Percentiles rank a stretch among this genome's conserved stretches.
Conservation (phyloP, 352 stramenopile genomes). For the Phytophthora megakarya region DNA sequence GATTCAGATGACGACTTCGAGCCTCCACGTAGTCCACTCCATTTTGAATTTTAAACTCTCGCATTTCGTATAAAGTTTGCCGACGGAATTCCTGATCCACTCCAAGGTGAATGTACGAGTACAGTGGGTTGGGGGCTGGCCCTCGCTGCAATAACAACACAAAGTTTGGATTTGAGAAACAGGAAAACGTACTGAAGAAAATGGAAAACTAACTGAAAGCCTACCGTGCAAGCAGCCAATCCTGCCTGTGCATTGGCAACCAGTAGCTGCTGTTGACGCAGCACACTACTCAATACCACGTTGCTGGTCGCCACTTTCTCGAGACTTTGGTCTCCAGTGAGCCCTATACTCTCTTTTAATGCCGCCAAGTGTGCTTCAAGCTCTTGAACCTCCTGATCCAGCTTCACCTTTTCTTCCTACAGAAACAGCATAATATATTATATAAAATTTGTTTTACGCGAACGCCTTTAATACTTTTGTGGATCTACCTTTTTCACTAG, state of each 20-base stretch:
- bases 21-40: conserved; percentile 40
- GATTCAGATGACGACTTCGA: conserved; percentile 32
- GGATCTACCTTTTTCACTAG: conserved; percentile 22
- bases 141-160: conserved; percentile 10
- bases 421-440: no score
- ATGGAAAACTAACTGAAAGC: background rate
- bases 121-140: conserved; percentile 14
- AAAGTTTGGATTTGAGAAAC: no score
- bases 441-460: no score
- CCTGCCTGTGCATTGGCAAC: conserved; percentile 14
- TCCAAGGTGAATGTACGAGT: conserved; percentile 30
- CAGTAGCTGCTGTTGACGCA: conserved; percentile 23
- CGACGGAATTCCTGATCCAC: conserved; percentile 32
- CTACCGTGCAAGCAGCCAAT: conserved; percentile 15
- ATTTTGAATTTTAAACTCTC: conserved; percentile 35
- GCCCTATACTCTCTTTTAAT: conserved; percentile 20
- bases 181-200: no score
- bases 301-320: conserved; percentile 25
- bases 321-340: conserved; percentile 14
- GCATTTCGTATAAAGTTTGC: conserved; percentile 33
- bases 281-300: conserved; percentile 16
- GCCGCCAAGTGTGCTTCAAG: conserved; percentile 16
- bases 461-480: no score
- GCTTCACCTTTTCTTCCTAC: conserved; percentile 23
- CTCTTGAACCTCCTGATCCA: conserved; percentile 12